Conservation (phyloP, 2,329 filamentous ascomycete genomes). For the Botrytis tulipae region DNA sequence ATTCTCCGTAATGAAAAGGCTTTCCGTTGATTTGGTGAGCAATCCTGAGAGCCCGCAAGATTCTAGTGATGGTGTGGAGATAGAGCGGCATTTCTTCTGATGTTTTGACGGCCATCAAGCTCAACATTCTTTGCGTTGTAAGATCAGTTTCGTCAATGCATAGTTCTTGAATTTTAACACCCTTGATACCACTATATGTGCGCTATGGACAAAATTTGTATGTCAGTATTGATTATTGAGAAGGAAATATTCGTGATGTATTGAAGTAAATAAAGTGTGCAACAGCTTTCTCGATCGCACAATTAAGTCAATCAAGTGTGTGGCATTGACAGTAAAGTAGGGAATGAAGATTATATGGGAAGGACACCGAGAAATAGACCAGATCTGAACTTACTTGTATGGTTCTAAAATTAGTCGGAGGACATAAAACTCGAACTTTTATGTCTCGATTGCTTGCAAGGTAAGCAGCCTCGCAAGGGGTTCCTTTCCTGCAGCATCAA, state of each 20-base stretch:
- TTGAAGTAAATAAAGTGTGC: not conserved
- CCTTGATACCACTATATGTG: not conserved
- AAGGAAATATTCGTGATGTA: not conserved
- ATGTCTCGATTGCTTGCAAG: slow-evolving; percentile 47
- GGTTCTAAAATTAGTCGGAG: slow-evolving; percentile 46
- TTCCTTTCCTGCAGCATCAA: slow-evolving; percentile 22
- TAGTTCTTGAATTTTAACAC: not conserved
- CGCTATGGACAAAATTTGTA: not conserved
- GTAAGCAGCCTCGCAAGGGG: slow-evolving; percentile 54
- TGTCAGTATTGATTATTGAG: not conserved
- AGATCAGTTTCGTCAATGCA: slow-evolving; percentile 47
- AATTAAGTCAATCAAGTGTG: not conserved
- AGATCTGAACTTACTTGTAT: slow-evolving; percentile 38
- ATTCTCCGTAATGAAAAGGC: slow-evolving; percentile 47
- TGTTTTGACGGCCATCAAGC: slow-evolving; percentile 48
- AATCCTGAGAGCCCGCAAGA: slow-evolving; percentile 52
- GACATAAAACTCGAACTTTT: slow-evolving; percentile 51
- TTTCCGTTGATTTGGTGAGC: slow-evolving; percentile 36
- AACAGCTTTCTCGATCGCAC: not conserved
- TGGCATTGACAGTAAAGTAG: not conserved
- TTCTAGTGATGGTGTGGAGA: slow-evolving; percentile 47
- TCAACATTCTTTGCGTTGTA: slow-evolving; percentile 51
- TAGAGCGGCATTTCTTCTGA: slow-evolving; percentile 49
- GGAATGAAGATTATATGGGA: not conserved
- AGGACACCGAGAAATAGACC: not conserved